A percentile compares a stretch with the other conserved stretches of the same genome.
phyloP scores from a whole-genome alignment of 768 basidiomycete genomes.

The Lentinus tigrinus region DNA sequence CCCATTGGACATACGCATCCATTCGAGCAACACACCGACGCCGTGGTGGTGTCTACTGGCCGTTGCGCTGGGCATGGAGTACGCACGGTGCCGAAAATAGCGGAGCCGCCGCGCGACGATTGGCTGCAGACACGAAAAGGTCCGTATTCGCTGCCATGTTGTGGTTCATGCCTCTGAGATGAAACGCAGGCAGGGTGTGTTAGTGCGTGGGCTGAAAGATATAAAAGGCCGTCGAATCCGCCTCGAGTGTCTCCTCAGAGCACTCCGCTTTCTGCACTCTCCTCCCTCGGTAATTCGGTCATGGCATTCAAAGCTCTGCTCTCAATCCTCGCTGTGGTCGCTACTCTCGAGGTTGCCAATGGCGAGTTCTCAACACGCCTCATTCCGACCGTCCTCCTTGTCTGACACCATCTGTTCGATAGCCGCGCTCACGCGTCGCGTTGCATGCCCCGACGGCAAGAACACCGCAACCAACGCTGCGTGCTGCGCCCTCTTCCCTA shows the following conservation, averaged over 20 bases:
- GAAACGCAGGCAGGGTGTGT: neutral
- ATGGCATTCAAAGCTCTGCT: slow-evolving; percentile 19
- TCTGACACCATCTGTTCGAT: neutral
- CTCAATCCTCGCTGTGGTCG: slow-evolving; percentile 13
- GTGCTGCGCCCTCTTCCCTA: slow-evolving; percentile 31
- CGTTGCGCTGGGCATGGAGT: neutral
- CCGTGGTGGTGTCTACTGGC: neutral
- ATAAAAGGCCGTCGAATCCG: neutral
- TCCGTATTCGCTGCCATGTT: neutral
- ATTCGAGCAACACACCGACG: neutral
- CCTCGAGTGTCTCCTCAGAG: neutral
- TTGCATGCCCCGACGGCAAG: slow-evolving; percentile 31
- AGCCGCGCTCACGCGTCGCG: slow-evolving; percentile 17
- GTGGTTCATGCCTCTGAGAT: neutral
- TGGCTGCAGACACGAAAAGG: neutral
- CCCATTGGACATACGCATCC: neutral
- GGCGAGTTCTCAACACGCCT: slow-evolving; percentile 2
- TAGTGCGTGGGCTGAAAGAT: too few species aligned
- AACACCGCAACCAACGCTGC: slow-evolving; percentile 26
- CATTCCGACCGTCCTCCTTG: too few species aligned
- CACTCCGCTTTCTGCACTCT: neutral
- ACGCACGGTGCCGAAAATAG: neutral
- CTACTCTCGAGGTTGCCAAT: slow-evolving; percentile 3
- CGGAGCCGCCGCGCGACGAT: neutral
- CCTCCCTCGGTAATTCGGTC: neutral